phyloP scores from a whole-genome alignment of 495 filamentous ascomycete genomes.

The Neurospora sublineolata region DNA sequence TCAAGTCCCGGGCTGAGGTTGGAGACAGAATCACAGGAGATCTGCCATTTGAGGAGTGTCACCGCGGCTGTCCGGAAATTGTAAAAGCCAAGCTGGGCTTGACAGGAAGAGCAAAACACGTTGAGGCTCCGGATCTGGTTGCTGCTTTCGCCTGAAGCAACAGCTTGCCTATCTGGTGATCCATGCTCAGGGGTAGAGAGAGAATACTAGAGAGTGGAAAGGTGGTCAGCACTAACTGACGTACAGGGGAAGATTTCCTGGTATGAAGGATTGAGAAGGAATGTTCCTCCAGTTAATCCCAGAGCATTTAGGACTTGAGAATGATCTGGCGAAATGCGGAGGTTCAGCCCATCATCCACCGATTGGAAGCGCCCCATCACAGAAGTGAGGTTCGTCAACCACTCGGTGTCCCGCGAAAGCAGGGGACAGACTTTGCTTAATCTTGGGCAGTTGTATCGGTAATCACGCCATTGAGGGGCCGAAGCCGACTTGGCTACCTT shows the following conservation, averaged over 20 bases:
- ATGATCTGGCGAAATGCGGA: slow-evolving; percentile 40
- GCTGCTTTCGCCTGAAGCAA: background rate
- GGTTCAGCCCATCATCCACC: slow-evolving; percentile 21
- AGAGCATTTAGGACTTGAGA: slow-evolving; percentile 36
- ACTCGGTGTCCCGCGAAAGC: slow-evolving; percentile 12
- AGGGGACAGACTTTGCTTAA: slow-evolving; percentile 26
- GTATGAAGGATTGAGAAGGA: background rate
- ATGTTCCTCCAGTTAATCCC: slow-evolving; percentile 54
- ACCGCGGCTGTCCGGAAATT: slow-evolving; percentile 33
- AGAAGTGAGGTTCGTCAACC: slow-evolving; percentile 12
- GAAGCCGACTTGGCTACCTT: slow-evolving; percentile 61
- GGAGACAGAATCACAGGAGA: slow-evolving; percentile 17
- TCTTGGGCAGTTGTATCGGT: slow-evolving; percentile 94
- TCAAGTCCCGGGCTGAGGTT: slow-evolving; percentile 18
- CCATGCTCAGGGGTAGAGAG: slow-evolving; percentile 12
- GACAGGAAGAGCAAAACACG: slow-evolving; percentile 31
- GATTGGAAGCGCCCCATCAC: slow-evolving; percentile 20
- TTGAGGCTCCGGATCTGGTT: slow-evolving; percentile 15
- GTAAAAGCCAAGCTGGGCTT: slow-evolving; percentile 37
- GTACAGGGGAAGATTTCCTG: background rate
- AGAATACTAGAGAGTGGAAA: slow-evolving; percentile 10
- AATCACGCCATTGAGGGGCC: slow-evolving; percentile 50
- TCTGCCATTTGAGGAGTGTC: slow-evolving; percentile 29
- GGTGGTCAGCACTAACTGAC: slow-evolving; percentile 20
- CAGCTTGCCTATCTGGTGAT: slow-evolving; percentile 5